Base-by-base conservation (phyloP, 2,329 filamentous ascomycete genomes). In the Alternaria sp. region DNA sequence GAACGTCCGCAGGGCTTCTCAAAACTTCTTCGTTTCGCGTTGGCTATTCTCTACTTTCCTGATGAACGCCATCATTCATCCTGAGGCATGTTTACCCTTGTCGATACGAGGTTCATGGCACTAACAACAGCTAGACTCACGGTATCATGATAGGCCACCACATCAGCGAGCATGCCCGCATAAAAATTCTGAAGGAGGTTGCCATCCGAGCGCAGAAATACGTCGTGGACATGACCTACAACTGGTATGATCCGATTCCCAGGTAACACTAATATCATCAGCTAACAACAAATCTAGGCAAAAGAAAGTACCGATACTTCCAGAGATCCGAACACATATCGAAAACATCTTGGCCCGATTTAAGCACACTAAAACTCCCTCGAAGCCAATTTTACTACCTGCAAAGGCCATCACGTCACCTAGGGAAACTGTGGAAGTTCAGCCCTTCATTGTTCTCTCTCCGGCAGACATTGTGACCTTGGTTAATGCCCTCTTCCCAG, bases 31-130 rank as follows among this genome's bases (percentile, higher is more conserved):
- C 66, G 89, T 97, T 64, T 92, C 90, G 71, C 91, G 94, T 75
- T 99, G 94, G 89, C 89, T 97, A 63, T 97, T 98, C 77, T 91
- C 93, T 64, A 90, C 90, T 52, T 97, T 95, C 79, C 83, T 98
- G 36, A 86, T 92, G 47, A 90, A 91, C 69, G 90, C 93, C 54
- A 87, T 98, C 72, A 91, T 93, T 48, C 91, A 95, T 72, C 95
- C 95, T 11, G 95, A 99, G 85, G 93, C 88, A 84, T 66, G 69
- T 72, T 24, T 58, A 47, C 46, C 22, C 20, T 51, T 62, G 59
- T 22, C 51, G 24, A 30, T 38, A 32, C 30, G 30, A 57, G 22
- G n/a, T 62, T 76, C 32, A 24, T 3, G 16, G 20, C 16, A 66
- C 81, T 81, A 66, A 81, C 74, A 44, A 53, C 20, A 7, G 18